phyloP scores from a whole-genome alignment of 2,329 filamentous ascomycete genomes.

The Neurospora crassa region DNA sequence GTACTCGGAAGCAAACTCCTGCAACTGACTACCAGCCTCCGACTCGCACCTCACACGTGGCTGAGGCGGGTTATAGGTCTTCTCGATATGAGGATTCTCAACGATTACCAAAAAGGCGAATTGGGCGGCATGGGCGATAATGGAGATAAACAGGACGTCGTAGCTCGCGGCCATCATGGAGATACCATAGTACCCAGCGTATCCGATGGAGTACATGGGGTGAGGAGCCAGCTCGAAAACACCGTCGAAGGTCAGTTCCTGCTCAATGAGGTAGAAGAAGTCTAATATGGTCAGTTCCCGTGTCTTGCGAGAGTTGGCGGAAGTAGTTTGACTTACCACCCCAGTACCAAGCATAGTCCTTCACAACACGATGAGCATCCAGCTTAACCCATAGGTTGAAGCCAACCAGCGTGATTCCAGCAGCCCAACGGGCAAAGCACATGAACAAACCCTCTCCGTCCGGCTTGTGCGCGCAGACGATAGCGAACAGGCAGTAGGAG shows the following conservation, averaged over 20 bases:
- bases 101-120: constrained; percentile 86
- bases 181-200: constrained; percentile 96
- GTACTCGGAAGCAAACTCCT: constrained; percentile 4
- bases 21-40: constrained; percentile 17
- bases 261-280: constrained; percentile 97
- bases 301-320: too few species aligned
- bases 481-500: constrained; percentile 91
- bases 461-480: constrained; percentile 74
- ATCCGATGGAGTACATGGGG: constrained; percentile 98
- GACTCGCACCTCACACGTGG: constrained; percentile 50
- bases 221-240: constrained; percentile 99
- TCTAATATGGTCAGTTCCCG: constrained; percentile 37
- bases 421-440: constrained; percentile 64
- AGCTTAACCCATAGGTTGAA: constrained; percentile 99
- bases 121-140: constrained; percentile 87
- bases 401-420: constrained; percentile 68
- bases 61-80: constrained; percentile 86
- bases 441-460: constrained; percentile 60
- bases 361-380: constrained; percentile 93
- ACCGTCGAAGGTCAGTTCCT: constrained; percentile 94
- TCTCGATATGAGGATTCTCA: constrained; percentile 96
- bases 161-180: constrained; percentile 98
- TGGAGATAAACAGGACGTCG: constrained; percentile 93
- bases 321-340: constrained; percentile 34
- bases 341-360: constrained; percentile 99